These are phyloP conservation scores for Xerophyta viscosa DNA, from an alignment of 106 monocot species.

Conservation along the genomic window DNA sequence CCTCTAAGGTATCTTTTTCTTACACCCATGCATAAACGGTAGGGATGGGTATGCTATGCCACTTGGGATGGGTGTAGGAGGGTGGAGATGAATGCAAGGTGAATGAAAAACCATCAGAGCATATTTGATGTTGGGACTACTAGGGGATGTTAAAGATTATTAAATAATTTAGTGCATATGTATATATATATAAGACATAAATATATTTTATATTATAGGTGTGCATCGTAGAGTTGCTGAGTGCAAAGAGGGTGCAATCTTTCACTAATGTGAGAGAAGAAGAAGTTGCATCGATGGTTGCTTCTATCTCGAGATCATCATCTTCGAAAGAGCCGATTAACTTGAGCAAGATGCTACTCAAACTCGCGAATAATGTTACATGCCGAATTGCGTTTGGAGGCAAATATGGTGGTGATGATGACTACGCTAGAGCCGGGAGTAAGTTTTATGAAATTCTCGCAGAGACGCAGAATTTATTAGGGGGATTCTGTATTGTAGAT, in stretches of 20 bases:
- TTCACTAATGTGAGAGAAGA: background rate
- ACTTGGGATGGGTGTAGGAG: too few species aligned
- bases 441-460: slow-evolving; percentile 9
- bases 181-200: background rate
- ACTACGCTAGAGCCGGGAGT: slow-evolving; percentile 7
- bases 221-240: slow-evolving; percentile 2
- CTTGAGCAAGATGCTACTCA: slow-evolving; percentile 24
- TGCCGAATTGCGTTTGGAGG: slow-evolving; percentile 13
- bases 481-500: slow-evolving; percentile 14
- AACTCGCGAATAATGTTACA: slow-evolving; percentile 7
- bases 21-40: too few species aligned
- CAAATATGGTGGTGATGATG: background rate
- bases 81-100: too few species aligned
- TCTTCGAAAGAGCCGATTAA: background rate
- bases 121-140: too few species aligned
- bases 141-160: too few species aligned
- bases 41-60: too few species aligned
- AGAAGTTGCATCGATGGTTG: slow-evolving; percentile 6
- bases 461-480: slow-evolving; percentile 7
- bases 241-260: background rate
- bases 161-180: background rate
- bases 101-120: too few species aligned
- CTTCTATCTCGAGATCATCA: background rate
- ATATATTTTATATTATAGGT: background rate
- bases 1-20: too few species aligned